phyloP scores from a whole-genome alignment of 495 filamentous ascomycete genomes.

The Hypomontagnella submonticulosa region DNA sequence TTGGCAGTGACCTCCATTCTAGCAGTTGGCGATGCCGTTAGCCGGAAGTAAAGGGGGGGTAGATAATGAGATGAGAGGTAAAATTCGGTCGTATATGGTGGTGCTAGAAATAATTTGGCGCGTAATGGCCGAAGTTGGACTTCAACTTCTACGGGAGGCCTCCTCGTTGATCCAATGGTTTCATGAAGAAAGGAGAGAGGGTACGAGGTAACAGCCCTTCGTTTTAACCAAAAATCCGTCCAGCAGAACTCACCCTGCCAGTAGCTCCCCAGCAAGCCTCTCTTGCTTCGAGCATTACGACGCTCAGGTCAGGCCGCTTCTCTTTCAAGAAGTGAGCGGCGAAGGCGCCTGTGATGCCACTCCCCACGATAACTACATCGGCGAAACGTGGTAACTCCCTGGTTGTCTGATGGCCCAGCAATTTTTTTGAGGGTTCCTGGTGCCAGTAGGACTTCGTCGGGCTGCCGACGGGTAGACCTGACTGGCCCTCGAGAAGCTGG shows the following conservation, averaged over 20 bases:
- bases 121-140: neutral
- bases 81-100: neutral
- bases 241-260: slow-evolving; percentile 64
- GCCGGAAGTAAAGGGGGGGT: neutral
- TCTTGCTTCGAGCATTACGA: slow-evolving; percentile 83
- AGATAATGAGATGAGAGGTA: slow-evolving; percentile 11
- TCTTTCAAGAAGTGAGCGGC: slow-evolving; percentile 70
- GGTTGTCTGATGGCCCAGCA: slow-evolving; percentile 70
- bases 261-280: slow-evolving; percentile 85
- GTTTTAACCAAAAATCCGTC: neutral
- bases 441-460: slow-evolving; percentile 82
- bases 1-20: slow-evolving; percentile 82
- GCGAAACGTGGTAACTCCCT: slow-evolving; percentile 68
- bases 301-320: slow-evolving; percentile 47
- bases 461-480: slow-evolving; percentile 62
- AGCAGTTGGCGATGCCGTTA: slow-evolving; percentile 12
- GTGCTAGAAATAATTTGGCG: no score
- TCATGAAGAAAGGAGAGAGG: slow-evolving; percentile 8
- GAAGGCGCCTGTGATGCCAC: slow-evolving; percentile 75
- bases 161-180: no score
- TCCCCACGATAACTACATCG: slow-evolving; percentile 75
- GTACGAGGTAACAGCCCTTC: neutral
- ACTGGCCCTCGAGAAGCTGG: slow-evolving; percentile 42
- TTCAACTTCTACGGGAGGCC: neutral
- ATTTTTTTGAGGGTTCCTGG: slow-evolving; percentile 63